Percentiles rank a stretch among this genome's conserved stretches.
Evolutionary conservation across 148 eudicot genomes (phyloP).

Genomic region (Rhododendron ovatum): DNA sequence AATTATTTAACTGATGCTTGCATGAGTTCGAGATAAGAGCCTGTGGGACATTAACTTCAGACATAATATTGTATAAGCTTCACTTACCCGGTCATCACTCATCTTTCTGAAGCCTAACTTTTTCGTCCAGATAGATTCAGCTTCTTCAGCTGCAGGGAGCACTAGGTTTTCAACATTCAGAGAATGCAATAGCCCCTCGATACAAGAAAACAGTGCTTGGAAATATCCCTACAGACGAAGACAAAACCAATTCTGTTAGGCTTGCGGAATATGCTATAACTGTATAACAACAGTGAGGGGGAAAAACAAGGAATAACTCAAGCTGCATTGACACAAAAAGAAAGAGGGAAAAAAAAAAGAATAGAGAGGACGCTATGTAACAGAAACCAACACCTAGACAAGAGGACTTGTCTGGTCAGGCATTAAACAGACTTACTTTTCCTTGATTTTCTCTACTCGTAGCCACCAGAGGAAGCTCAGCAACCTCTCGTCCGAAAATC

Average conservation of each 20-base stretch:
- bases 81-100: slow-evolving; percentile 37
- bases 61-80: background rate
- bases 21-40: background rate
- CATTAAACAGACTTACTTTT: slow-evolving; percentile 39
- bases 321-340: background rate
- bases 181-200: slow-evolving; percentile 51
- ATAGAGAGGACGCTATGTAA: background rate
- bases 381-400: background rate
- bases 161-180: slow-evolving; percentile 65
- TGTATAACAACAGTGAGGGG: background rate
- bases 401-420: background rate
- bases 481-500: slow-evolving; percentile 81
- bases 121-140: slow-evolving; percentile 67
- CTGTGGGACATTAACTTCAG: background rate
- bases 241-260: background rate
- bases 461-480: slow-evolving; percentile 96
- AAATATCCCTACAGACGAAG: slow-evolving; percentile 64
- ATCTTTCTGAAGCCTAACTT: slow-evolving; percentile 48
- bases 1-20: background rate
- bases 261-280: background rate
- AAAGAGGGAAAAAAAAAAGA: background rate
- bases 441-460: slow-evolving; percentile 89
- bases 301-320: background rate
- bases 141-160: slow-evolving; percentile 93
- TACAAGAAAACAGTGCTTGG: slow-evolving; percentile 64